These are phyloP conservation scores for Austroboletus festivus DNA, from an alignment of 768 basidiomycete species.

Conservation along the genomic window DNA sequence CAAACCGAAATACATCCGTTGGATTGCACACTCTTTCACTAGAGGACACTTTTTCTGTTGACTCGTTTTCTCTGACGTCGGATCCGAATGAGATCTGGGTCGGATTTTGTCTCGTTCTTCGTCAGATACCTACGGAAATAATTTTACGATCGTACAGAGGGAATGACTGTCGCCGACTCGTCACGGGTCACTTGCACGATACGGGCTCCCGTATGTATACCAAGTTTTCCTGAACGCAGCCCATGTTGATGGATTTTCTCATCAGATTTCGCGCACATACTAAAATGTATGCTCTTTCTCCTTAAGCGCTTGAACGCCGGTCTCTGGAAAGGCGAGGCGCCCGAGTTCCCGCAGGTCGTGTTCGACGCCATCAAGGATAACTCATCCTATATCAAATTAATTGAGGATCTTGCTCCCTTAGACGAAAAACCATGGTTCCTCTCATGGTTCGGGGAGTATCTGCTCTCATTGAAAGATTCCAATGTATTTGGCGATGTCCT, in stretches of 20 bases:
- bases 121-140: conserved; percentile 48
- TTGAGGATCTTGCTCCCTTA: conserved; percentile 36
- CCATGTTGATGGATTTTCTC: conserved; percentile 4
- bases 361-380: conserved; percentile 87
- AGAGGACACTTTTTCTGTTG: conserved; percentile 3
- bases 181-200: conserved; percentile 60
- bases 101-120: conserved; percentile 42
- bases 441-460: conserved; percentile 62
- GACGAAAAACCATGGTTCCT: conserved; percentile 48
- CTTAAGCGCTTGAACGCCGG: conserved; percentile 51
- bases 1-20: not conserved
- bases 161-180: conserved; percentile 48
- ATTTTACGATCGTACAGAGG: conserved; percentile 35
- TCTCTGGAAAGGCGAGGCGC: conserved; percentile 69
- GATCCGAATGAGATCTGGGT: conserved; percentile 54
- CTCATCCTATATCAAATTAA: conserved; percentile 44
- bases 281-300: conserved; percentile 57
- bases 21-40: not conserved
- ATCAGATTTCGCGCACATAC: conserved; percentile 58
- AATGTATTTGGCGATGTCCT: conserved; percentile 61
- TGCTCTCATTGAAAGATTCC: conserved; percentile 52
- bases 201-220: conserved; percentile 54
- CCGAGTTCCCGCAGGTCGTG: conserved; percentile 72
- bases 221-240: conserved; percentile 6
- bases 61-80: conserved; percentile 31